These are phyloP conservation scores for Hyphopichia burtonii DNA, from an alignment of 1,139 yeast genomes.

Conservation along the genomic window DNA sequence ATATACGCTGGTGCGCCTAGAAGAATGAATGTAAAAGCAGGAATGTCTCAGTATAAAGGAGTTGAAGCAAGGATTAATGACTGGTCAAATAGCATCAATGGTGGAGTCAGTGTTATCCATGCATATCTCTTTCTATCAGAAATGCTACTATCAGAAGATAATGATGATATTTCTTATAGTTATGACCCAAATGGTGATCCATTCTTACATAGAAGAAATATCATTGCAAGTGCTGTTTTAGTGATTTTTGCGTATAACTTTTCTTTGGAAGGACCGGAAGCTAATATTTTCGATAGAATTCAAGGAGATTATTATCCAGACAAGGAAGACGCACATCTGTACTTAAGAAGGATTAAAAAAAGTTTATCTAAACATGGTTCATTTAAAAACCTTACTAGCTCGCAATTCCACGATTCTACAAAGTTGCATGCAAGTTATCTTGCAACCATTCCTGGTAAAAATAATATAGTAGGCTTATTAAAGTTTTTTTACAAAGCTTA, in stretches of 20 bases:
- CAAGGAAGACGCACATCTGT: conserved; percentile 34
- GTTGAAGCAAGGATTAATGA: conserved; percentile 47
- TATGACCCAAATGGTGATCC: conserved; percentile 6
- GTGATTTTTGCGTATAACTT: conserved; percentile 5
- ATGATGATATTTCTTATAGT: conserved; percentile 21
- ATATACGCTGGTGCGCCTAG: conserved; percentile 77
- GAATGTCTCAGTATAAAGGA: conserved; percentile 45
- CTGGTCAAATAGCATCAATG: conserved; percentile 36
- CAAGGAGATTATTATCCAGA: conserved; percentile 24
- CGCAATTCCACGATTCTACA: conserved; percentile 14
- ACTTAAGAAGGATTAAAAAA: conserved; percentile 34
- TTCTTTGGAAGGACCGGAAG: conserved; percentile 4
- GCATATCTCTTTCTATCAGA: conserved; percentile 60
- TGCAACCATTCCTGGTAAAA: conserved; percentile 19
- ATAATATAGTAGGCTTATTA: conserved; percentile 48
- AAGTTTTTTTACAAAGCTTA: conserved; percentile 39
- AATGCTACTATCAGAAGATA: conserved; percentile 49
- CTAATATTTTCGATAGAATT: conserved; percentile 30
- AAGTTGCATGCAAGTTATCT: conserved; percentile 5
- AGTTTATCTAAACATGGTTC: conserved; percentile 27
- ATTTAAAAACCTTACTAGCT: conserved; percentile 3
- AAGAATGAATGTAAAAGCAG: conserved; percentile 68
- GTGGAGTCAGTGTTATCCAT: conserved; percentile 48
- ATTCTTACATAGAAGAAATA: conserved; percentile 4
- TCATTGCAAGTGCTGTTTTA: conserved; percentile 3